phyloP scores from a whole-genome alignment of 1,284 basidiomycete genomes.

The Tremellales sp. region DNA sequence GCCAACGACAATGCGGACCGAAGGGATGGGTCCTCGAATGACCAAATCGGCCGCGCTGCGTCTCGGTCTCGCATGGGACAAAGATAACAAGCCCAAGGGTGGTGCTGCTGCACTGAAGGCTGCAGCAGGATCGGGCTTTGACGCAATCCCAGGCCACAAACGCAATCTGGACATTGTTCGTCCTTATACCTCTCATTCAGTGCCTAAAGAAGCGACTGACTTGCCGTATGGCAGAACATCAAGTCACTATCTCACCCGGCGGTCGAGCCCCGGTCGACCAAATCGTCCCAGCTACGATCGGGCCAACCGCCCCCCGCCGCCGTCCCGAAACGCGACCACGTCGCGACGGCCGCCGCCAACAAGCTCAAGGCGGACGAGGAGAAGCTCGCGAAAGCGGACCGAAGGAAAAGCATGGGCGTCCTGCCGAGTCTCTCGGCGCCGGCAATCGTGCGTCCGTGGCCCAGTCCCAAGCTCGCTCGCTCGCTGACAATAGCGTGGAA shows the following conservation, averaged over 20 bases:
- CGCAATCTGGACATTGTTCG: constrained; percentile 27
- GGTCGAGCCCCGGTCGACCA: constrained; percentile 26
- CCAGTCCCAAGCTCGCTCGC: neutral
- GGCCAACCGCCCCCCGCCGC: constrained; percentile 2
- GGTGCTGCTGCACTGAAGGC: constrained; percentile 3
- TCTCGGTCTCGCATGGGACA: constrained; percentile 31
- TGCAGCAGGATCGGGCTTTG: constrained; percentile 11
- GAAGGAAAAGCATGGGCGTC: constrained; percentile 28
- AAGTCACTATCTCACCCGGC: constrained; percentile 30
- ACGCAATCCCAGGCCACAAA: constrained; percentile 31
- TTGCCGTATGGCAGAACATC: constrained; percentile 21
- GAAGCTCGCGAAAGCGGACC: constrained; percentile 18
- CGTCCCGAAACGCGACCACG: constrained; percentile 13
- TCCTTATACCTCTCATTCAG: constrained; percentile 1
- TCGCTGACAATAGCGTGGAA: neutral
- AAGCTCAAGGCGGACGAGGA: constrained; percentile 29
- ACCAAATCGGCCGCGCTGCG: constrained; percentile 34
- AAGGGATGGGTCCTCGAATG: constrained; percentile 31
- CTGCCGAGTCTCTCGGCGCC: constrained; percentile 29
- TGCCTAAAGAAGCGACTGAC: neutral
- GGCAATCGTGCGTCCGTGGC: constrained; percentile 15
- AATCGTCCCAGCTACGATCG: constrained; percentile 27
- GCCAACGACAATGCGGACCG: constrained; percentile 13
- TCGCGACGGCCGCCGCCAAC: constrained; percentile 24
- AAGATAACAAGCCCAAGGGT: constrained; percentile 12